Percentiles rank a stretch among this genome's conserved stretches.
Conservation (phyloP, 129 eudicot genomes). For the Centella asiatica region DNA sequence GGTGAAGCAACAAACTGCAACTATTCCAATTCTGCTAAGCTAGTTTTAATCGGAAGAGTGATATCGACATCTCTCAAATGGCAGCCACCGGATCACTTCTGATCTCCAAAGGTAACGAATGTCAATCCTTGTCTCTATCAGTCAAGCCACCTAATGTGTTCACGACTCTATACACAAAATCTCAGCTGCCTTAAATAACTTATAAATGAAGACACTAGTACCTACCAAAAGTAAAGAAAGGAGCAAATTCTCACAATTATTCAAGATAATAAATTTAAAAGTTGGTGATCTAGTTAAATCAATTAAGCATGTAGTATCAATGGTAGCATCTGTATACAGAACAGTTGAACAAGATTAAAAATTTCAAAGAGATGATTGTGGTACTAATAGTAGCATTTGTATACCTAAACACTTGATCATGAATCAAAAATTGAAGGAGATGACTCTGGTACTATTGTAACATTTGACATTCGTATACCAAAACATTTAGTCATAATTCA, state of each 20-base stretch:
- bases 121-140: background rate
- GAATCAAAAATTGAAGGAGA: too few species aligned
- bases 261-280: too few species aligned
- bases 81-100: background rate
- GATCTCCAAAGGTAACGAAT: background rate
- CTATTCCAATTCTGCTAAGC: background rate
- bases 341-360: too few species aligned
- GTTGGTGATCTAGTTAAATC: too few species aligned
- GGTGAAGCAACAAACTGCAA: background rate
- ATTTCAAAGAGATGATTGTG: too few species aligned
- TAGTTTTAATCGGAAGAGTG: background rate
- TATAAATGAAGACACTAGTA: too few species aligned
- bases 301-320: background rate
- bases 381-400: background rate
- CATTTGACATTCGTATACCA: background rate
- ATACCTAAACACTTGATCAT: background rate
- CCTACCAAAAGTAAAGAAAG: too few species aligned
- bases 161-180: too few species aligned
- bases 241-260: background rate
- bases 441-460: too few species aligned
- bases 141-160: too few species aligned
- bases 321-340: too few species aligned
- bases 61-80: background rate
- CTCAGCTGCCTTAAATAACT: background rate
- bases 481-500: conserved; percentile 6